Percentiles rank a stretch among this genome's conserved stretches.
phyloP scores from a whole-genome alignment of 106 monocot genomes.

The Phalaenopsis equestris region DNA sequence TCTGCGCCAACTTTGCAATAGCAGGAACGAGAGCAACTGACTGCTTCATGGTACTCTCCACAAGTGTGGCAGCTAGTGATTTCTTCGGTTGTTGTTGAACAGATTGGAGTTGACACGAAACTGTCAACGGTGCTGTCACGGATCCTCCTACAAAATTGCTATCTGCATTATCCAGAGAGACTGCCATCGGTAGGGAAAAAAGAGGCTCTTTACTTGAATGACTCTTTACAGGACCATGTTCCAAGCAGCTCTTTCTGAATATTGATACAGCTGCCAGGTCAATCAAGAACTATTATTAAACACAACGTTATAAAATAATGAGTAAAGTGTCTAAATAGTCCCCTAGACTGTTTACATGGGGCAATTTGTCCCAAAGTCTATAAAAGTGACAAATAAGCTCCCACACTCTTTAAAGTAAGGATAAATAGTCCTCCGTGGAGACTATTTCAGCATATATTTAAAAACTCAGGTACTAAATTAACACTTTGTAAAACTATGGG shows the following conservation, averaged over 20 bases:
- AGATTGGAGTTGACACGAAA: conserved; percentile 11
- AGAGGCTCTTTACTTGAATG: conserved; percentile 57
- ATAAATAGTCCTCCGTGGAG: too few relatives aligned
- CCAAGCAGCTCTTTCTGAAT: conserved; percentile 40
- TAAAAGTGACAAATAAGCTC: too few relatives aligned
- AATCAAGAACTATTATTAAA: conserved; percentile 10
- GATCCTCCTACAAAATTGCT: conserved; percentile 10
- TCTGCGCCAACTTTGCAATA: conserved; percentile 59
- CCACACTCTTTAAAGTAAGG: too few relatives aligned
- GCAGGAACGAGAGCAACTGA: conserved; percentile 69
- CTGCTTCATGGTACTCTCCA: conserved; percentile 61
- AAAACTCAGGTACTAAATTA: too few relatives aligned
- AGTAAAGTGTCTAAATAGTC: too few relatives aligned
- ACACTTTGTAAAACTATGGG: too few relatives aligned
- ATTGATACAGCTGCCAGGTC: conserved; percentile 39
- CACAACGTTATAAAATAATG: neutral
- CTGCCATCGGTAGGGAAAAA: conserved; percentile 34
- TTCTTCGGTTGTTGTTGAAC: conserved; percentile 43
- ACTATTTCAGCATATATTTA: too few relatives aligned
- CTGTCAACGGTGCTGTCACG: conserved; percentile 1
- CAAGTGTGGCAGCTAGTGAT: conserved; percentile 55
- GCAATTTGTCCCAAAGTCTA: too few relatives aligned
- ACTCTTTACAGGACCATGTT: conserved; percentile 28
- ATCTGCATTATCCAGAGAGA: conserved; percentile 15
- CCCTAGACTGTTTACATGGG: too few relatives aligned